phyloP scores from a whole-genome alignment of 2,329 filamentous ascomycete genomes.

The Diaporthe citrichinensis region DNA sequence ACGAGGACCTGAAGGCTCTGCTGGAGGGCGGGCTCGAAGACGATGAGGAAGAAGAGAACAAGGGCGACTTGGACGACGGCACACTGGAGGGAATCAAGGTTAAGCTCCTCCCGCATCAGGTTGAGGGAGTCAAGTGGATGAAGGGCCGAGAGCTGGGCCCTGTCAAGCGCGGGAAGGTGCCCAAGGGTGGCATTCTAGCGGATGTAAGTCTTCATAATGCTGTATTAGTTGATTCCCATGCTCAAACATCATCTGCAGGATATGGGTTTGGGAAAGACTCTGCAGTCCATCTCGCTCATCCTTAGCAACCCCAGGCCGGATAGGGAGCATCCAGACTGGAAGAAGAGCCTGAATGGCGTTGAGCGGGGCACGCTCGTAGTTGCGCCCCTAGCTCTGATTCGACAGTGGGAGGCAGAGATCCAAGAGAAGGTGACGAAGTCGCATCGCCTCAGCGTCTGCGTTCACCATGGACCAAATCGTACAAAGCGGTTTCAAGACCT shows the following conservation, averaged over 20 bases:
- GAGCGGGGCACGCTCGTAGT: slow-evolving; percentile 91
- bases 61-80: slow-evolving; percentile 61
- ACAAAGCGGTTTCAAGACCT: slow-evolving; percentile 85
- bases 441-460: slow-evolving; percentile 82
- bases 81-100: slow-evolving; percentile 85
- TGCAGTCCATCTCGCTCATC: slow-evolving; percentile 92
- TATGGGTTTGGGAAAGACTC: slow-evolving; percentile 96
- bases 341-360: slow-evolving; percentile 77
- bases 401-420: slow-evolving; percentile 97
- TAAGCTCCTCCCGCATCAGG: slow-evolving; percentile 91
- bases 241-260: slow-evolving; percentile 61
- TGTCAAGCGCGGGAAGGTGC: slow-evolving; percentile 84
- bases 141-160: slow-evolving; percentile 89
- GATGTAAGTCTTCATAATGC: slow-evolving; percentile 61
- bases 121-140: slow-evolving; percentile 97
- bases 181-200: slow-evolving; percentile 93
- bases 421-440: slow-evolving; percentile 81
- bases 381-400: slow-evolving; percentile 92
- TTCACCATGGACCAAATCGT: slow-evolving; percentile 91
- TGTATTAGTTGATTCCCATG: not conserved
- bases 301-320: slow-evolving; percentile 83
- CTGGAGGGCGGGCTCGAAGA: slow-evolving; percentile 86
- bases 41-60: slow-evolving; percentile 67
- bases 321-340: slow-evolving; percentile 71
- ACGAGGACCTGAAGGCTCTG: slow-evolving; percentile 84